Evolutionary conservation across 2,329 filamentous ascomycete species (phyloP), one percentile per base, ranked within the genome.

Genomic region (Nannizziopsis arthrosporioides): DNA sequence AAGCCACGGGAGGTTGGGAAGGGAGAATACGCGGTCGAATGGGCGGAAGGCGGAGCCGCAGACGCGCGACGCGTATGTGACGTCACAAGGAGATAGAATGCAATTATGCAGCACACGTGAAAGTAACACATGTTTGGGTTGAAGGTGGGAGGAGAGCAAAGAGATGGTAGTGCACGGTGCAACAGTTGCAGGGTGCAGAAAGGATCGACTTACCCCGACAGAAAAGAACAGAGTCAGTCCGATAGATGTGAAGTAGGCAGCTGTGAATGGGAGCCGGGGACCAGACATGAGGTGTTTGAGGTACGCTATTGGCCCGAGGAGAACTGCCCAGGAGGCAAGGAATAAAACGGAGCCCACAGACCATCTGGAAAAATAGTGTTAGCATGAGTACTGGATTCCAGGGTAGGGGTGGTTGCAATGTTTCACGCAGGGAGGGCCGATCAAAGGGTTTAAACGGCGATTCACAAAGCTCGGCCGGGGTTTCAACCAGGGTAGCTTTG

Each of bases 231-330:
- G 74, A 9, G 92, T 96, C 62, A 96, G 70, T 40, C 73, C 77
- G 61, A 96, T 94, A 53, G 87, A 92, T 44, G 89, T 88, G 71
- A 96, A 94, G 73, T 96, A 96, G 52, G 87, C 85, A 39, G 83
- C 84, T 27, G 90, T 95, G 64, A 96, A 96, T 2, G 92, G 92
- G 53, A 96, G 72, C 58, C 92, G 80, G 59, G 87, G 76, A 47
- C 82, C 79, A 49, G 90, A 96, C 49, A 88, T 70, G 55, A 96
- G 77, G 69, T 98, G 92, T 59, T 81, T 81, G 52, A 81, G 66
- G 66, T 96, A 98, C 57, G 80, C 75, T 69, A 81, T 74, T 32
- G 86, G 89, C 48, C 92, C 92, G 85, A 95, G 94, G 70, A 96
- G 78, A 56, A 90, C 86, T 19, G 87, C 88, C 77, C 92, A 98